A percentile compares a stretch with the other conserved stretches of the same genome.
Conservation (phyloP, 805 yeast genomes). For the Ogataea corticis region DNA sequence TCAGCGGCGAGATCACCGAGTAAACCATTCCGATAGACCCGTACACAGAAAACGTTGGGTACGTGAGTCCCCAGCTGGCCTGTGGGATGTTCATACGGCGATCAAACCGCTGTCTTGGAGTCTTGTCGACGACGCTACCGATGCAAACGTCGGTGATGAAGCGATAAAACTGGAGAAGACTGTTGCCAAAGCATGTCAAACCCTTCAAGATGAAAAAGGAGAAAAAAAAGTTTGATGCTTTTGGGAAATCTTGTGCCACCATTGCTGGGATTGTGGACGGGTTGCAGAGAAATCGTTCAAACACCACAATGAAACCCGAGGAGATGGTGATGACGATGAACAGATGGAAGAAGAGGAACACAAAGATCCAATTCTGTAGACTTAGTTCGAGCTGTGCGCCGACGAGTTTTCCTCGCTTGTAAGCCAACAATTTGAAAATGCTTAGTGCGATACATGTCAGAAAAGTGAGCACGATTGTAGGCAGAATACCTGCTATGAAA, state of each 20-base stretch:
- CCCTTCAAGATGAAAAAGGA: constrained; percentile 77
- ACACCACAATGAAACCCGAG: constrained; percentile 67
- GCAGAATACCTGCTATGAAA: constrained; percentile 60
- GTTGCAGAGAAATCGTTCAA: constrained; percentile 60
- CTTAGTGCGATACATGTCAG: constrained; percentile 64
- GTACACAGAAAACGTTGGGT: constrained; percentile 74
- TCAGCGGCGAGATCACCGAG: constrained; percentile 76
- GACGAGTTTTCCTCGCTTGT: constrained; percentile 58
- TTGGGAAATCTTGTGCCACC: constrained; percentile 78
- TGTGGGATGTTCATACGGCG: constrained; percentile 45
- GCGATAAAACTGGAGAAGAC: constrained; percentile 58
- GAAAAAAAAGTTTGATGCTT: constrained; percentile 82
- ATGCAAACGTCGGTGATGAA: constrained; percentile 43
- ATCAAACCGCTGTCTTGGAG: constrained; percentile 60
- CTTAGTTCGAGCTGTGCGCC: constrained; percentile 66
- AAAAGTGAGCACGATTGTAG: constrained; percentile 63
- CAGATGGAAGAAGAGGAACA: constrained; percentile 77
- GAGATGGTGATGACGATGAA: constrained; percentile 84
- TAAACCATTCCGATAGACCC: constrained; percentile 80
- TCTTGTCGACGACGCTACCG: constrained; percentile 42
- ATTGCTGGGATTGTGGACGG: constrained; percentile 74
- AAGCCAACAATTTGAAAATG: constrained; percentile 54
- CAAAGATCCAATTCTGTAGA: constrained; percentile 75
- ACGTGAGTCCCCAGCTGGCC: constrained; percentile 77
- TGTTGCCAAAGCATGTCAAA: constrained; percentile 71